phyloP scores from a whole-genome alignment of 2,329 filamentous ascomycete genomes.

The Fusarium humuli region DNA sequence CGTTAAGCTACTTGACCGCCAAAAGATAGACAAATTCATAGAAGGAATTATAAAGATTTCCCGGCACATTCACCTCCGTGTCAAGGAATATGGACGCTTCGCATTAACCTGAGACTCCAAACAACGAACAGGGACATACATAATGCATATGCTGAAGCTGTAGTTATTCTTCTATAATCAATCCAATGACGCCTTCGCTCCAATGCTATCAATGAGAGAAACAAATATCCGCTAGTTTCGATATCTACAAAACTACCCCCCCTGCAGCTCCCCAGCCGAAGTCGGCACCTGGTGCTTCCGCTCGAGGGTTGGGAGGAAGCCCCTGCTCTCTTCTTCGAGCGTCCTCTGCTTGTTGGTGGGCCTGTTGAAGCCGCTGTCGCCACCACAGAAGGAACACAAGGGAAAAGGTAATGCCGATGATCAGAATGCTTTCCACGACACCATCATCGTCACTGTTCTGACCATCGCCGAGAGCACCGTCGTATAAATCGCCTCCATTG shows the following conservation, averaged over 20 bases:
- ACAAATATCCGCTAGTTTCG: constrained; percentile 28
- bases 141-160: not conserved
- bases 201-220: constrained; percentile 42
- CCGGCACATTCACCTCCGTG: not conserved
- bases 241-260: constrained; percentile 50
- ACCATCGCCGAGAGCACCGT: constrained; percentile 66
- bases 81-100: not conserved
- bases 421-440: constrained; percentile 84
- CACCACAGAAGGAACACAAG: constrained; percentile 86
- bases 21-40: not conserved
- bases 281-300: constrained; percentile 43
- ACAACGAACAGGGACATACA: not conserved
- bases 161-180: constrained; percentile 27
- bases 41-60: not conserved
- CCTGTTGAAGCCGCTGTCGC: constrained; percentile 75
- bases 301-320: constrained; percentile 42
- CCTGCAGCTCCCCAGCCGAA: constrained; percentile 55
- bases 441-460: constrained; percentile 78
- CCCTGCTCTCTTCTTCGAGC: constrained; percentile 50
- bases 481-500: constrained; percentile 65
- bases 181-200: constrained; percentile 48
- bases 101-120: not conserved
- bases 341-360: constrained; percentile 55
- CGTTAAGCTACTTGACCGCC: not conserved
- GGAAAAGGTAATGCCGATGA: constrained; percentile 79